Base-by-base conservation (phyloP, 495 filamentous ascomycete genomes). In the Penicillium arizonense region DNA sequence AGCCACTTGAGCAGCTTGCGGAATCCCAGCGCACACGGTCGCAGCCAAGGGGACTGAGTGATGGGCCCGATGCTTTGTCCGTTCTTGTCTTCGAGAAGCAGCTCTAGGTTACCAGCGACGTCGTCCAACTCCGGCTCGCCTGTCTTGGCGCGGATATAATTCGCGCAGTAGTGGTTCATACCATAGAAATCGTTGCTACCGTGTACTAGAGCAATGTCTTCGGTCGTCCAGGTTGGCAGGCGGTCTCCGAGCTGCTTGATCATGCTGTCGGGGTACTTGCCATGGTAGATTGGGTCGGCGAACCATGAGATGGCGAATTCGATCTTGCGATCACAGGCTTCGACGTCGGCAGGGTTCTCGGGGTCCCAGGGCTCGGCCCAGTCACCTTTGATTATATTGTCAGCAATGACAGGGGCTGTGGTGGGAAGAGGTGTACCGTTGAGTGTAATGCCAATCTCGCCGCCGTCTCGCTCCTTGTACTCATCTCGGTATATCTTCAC, bases 141-240 rank as follows among this genome's bases (percentile, higher is more conserved):
- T 4, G 75, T 77, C 67, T 84, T 82, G 71, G 89, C 85, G 64
- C 83, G 84, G 73, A 91, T 85, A 74, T 86, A 91, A 78, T 89
- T 87, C 60, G 87, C 84, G 48, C 87, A 89, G 77, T 91, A 90
- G 75, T 89, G 87, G 76, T 90, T 90, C 87, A 90, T 89, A 56
- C 87, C 87, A 70, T 90, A 89, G 67, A 90, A 90, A 71, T 90
- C 86, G 64, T 89, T 90, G 65, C 83, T 87, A 36, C 86, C 87
- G 45, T 86, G 77, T 38, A 90, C 82, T 7, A 90, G 76, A 3
- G 81, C 82, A 7, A 78, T 62, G 57, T 90, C 88, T 56, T 89
- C 83, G 20, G 75, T 53, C 0, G 83, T 84, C 68, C 83, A 89
- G 14, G 75, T 72, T 12, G 86, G 87, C 44, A 91, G 76, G 5